Evolutionary conservation across 2,329 filamentous ascomycete genomes (phyloP).

Genomic region (Hysterium pulicare): DNA sequence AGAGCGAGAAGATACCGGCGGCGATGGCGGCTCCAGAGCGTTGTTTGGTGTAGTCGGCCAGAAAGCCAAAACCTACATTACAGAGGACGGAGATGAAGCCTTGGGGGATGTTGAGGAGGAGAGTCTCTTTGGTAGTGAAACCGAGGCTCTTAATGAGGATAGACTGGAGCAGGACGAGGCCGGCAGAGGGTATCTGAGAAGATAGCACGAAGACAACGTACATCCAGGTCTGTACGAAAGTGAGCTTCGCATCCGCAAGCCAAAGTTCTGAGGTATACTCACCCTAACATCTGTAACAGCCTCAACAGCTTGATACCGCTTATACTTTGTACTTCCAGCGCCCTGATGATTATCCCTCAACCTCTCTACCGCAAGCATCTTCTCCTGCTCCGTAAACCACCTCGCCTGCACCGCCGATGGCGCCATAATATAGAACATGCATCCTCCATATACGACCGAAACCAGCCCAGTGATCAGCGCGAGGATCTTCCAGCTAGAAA

Average conservation of each 20-base stretch:
- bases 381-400: conserved; percentile 42
- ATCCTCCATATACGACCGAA: neutral
- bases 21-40: conserved; percentile 2
- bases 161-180: conserved; percentile 5
- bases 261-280: no score
- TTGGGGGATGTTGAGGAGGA: conserved; percentile 57
- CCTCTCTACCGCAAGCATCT: conserved; percentile 51
- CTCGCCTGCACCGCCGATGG: conserved; percentile 22
- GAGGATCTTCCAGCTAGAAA: conserved; percentile 3
- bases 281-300: neutral
- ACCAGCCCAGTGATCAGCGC: neutral
- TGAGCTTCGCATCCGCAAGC: neutral
- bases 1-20: conserved; percentile 3
- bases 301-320: conserved; percentile 24
- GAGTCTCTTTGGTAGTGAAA: conserved; percentile 53
- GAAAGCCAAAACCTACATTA: conserved; percentile 1
- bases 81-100: conserved; percentile 5
- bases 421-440: neutral
- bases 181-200: conserved; percentile 1
- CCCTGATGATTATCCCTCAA: conserved; percentile 52
- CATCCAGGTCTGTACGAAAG: conserved; percentile 4
- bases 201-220: conserved; percentile 4
- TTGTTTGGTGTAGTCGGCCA: conserved; percentile 2
- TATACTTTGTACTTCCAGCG: conserved; percentile 51
- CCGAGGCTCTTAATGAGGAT: conserved; percentile 4